Evolutionary conservation across 2,329 filamentous ascomycete genomes (phyloP).

Genomic region (Colletotrichum spinosum): DNA sequence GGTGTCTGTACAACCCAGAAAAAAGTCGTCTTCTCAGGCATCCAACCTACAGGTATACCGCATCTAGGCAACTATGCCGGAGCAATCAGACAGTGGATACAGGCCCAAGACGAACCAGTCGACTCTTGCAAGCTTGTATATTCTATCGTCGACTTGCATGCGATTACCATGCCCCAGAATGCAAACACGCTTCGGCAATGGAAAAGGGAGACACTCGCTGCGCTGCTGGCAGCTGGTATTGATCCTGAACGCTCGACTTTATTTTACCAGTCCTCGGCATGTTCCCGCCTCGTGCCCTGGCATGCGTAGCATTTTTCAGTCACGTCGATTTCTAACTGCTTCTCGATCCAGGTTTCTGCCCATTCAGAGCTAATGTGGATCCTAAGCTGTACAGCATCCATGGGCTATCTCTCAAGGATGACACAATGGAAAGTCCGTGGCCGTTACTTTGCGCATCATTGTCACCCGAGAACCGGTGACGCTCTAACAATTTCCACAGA

Average conservation of each 20-base stretch:
- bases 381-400: constrained; percentile 88
- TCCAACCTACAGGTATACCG: constrained; percentile 94
- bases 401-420: constrained; percentile 97
- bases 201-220: constrained; percentile 81
- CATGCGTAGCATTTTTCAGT: not conserved
- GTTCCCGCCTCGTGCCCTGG: not conserved
- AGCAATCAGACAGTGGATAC: constrained; percentile 87
- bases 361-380: constrained; percentile 98
- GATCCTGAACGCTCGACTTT: constrained; percentile 81
- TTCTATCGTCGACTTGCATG: constrained; percentile 93
- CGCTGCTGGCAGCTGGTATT: constrained; percentile 85
- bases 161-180: constrained; percentile 83
- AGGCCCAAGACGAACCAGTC: constrained; percentile 75
- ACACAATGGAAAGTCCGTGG: constrained; percentile 92
- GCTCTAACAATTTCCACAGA: constrained; percentile 57
- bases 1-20: constrained; percentile 15
- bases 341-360: constrained; percentile 68
- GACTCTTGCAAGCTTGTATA: constrained; percentile 76
- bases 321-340: not conserved
- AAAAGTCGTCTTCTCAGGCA: constrained; percentile 87
- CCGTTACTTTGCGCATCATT: not conserved
- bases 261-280: constrained; percentile 81
- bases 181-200: constrained; percentile 69
- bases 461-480: not conserved
- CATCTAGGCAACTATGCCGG: constrained; percentile 97